phyloP scores from a whole-genome alignment of 345 rosid species.

The Eucalyptus victrix region DNA sequence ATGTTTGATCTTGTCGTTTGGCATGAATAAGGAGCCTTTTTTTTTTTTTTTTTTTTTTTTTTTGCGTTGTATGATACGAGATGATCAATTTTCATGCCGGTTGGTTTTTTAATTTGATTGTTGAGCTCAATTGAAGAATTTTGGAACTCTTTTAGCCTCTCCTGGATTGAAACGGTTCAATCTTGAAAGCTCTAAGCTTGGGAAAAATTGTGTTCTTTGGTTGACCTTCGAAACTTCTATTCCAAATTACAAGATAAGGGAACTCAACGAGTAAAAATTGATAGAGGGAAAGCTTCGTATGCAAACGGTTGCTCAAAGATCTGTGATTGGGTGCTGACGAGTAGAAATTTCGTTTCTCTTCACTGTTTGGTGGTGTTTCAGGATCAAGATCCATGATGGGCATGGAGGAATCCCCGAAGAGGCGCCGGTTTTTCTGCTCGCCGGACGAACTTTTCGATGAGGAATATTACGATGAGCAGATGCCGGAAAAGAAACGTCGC shows the following conservation, averaged over 20 bases:
- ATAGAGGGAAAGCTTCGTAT: background rate
- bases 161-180: background rate
- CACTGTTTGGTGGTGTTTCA: background rate
- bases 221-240: background rate
- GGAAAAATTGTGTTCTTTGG: background rate
- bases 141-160: background rate
- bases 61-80: background rate
- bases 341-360: background rate
- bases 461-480: slow-evolving; percentile 68
- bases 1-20: background rate
- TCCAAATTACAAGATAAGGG: background rate
- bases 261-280: background rate
- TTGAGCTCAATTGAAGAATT: background rate
- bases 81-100: background rate
- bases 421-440: slow-evolving; percentile 63
- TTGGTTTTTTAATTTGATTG: background rate
- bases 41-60: background rate
- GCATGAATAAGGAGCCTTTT: background rate
- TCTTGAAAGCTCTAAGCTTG: background rate
- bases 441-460: slow-evolving; percentile 63
- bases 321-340: background rate
- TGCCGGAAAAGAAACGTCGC: slow-evolving; percentile 81
- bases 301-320: background rate
- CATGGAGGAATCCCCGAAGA: slow-evolving; percentile 57
- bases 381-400: slow-evolving; percentile 43